Evolutionary conservation across 2,329 filamentous ascomycete genomes (phyloP), one percentile per base, ranked within the genome.

Genomic region (Penicillium psychrosexuale): DNA sequence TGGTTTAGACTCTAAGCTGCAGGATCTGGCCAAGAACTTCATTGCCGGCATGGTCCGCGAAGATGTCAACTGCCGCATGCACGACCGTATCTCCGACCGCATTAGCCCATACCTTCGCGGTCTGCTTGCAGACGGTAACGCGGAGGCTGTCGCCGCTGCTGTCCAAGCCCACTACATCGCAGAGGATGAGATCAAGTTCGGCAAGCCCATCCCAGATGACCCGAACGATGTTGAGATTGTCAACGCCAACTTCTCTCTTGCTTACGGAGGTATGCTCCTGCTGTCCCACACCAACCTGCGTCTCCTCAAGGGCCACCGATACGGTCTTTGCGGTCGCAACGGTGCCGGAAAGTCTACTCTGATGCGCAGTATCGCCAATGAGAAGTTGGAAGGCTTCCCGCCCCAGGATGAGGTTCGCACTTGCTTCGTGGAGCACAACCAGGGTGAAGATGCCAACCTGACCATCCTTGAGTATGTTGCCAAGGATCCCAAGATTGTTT

Each of bases 381-480:
- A 92, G 69, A 99, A 99, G 81, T 83, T 99, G 3, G 94, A 99
- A 75, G 94, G 94, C 8, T 99, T 99, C 78, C 94, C 94, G 36
- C 81, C 91, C 15, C 91, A 94, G 72, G 91, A 97, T 62, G 88
- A 92, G 56, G 86, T 99, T 67, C 89, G 90, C 66, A 97, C 93
- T 11, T 97, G 93, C 77, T 99, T 97, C 70, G 94, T 99, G 40
- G 94, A 99, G 80, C 94, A 99, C 80, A 97, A 97, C 78, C 93
- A 99, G 77, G 94, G 94, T 53, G 94, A 97, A 75, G 93, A 97
- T 75, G 93, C 94, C 34, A 92, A 97, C 60, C 88, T 97, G 58
- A 97, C 87, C 76, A 97, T 99, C 68, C 81, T 97, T 17, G 89
- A 97, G 55, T 99, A 95, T 71, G 89, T 96, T 62, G 80, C 85